Percentiles rank a stretch among this genome's conserved stretches.
Evolutionary conservation across 2,329 filamentous ascomycete species (phyloP).

Genomic region (Pseudocercospora cruenta): DNA sequence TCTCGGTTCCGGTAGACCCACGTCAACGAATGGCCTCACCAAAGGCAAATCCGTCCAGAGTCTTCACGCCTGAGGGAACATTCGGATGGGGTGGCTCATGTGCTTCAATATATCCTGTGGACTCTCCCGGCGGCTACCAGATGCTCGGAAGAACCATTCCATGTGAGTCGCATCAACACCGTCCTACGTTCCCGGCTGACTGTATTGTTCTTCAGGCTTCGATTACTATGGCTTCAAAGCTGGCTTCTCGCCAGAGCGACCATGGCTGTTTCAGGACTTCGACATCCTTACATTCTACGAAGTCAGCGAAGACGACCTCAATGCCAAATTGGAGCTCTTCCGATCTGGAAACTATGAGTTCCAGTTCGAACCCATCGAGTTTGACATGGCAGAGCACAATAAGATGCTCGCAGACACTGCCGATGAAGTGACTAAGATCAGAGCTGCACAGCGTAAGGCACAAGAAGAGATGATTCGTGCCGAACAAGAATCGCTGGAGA

Average conservation of each 20-base stretch:
- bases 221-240: slow-evolving; percentile 58
- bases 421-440: slow-evolving; percentile 53
- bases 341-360: slow-evolving; percentile 57
- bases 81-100: slow-evolving; percentile 61
- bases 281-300: slow-evolving; percentile 61
- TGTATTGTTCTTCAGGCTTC: slow-evolving; percentile 54
- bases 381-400: slow-evolving; percentile 62
- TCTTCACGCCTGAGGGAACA: slow-evolving; percentile 61
- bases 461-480: slow-evolving; percentile 55
- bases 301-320: slow-evolving; percentile 57
- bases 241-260: slow-evolving; percentile 50
- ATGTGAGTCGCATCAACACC: slow-evolving; percentile 4
- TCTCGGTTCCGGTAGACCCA: slow-evolving; percentile 58
- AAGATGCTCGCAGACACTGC: slow-evolving; percentile 49
- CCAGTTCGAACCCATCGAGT: slow-evolving; percentile 53
- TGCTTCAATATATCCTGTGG: slow-evolving; percentile 60
- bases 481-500: slow-evolving; percentile 49
- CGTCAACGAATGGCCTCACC: slow-evolving; percentile 58
- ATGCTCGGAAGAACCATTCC: slow-evolving; percentile 46
- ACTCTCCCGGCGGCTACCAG: slow-evolving; percentile 61
- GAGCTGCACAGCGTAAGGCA: slow-evolving; percentile 50
- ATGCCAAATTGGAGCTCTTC: slow-evolving; percentile 53
- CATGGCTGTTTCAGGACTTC: slow-evolving; percentile 62
- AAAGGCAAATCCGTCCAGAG: slow-evolving; percentile 61
- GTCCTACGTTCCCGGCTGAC: slow-evolving; percentile 33